Conservation (phyloP, 768 basidiomycete species). For the Clitopilus hobsonii region DNA sequence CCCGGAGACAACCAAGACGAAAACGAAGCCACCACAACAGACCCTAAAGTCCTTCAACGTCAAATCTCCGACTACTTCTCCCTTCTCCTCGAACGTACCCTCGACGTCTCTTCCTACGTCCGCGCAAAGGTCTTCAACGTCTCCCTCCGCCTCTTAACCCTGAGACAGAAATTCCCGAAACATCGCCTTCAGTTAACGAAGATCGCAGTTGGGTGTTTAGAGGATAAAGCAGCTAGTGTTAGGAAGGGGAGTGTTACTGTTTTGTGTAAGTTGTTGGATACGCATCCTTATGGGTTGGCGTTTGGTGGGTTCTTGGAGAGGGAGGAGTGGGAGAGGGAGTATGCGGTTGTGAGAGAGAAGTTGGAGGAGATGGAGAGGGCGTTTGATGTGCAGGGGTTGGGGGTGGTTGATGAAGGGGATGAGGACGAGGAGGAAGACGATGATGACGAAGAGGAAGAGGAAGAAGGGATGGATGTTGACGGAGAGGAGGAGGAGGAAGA, state of each 20-base stretch:
- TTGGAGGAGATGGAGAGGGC: conserved; percentile 73
- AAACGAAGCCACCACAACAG: background rate
- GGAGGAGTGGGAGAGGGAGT: conserved; percentile 70
- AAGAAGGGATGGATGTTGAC: conserved; percentile 53
- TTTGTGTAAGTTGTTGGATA: conserved; percentile 68
- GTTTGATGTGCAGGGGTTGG: conserved; percentile 40
- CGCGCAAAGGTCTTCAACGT: conserved; percentile 83
- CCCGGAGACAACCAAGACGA: conserved; percentile 71
- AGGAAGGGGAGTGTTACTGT: conserved; percentile 79
- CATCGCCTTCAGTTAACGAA: conserved; percentile 73
- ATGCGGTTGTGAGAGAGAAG: conserved; percentile 55
- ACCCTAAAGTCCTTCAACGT: conserved; percentile 47
- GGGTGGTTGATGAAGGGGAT: conserved; percentile 21
- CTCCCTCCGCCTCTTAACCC: conserved; percentile 65
- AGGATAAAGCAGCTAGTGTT: conserved; percentile 89
- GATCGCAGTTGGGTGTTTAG: conserved; percentile 73
- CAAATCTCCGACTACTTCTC: conserved; percentile 81
- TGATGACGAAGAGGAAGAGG: conserved; percentile 20
- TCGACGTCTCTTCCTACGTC: conserved; percentile 89
- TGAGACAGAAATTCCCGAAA: conserved; percentile 82
- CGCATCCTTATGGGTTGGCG: conserved; percentile 84
- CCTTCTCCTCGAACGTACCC: conserved; percentile 78
- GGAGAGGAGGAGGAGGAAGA: conserved; percentile 32
- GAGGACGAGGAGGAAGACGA: conserved; percentile 24
- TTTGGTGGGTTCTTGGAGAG: conserved; percentile 79